Base-by-base conservation (phyloP, 2,329 filamentous ascomycete species). In the Talaromyces islandicus region DNA sequence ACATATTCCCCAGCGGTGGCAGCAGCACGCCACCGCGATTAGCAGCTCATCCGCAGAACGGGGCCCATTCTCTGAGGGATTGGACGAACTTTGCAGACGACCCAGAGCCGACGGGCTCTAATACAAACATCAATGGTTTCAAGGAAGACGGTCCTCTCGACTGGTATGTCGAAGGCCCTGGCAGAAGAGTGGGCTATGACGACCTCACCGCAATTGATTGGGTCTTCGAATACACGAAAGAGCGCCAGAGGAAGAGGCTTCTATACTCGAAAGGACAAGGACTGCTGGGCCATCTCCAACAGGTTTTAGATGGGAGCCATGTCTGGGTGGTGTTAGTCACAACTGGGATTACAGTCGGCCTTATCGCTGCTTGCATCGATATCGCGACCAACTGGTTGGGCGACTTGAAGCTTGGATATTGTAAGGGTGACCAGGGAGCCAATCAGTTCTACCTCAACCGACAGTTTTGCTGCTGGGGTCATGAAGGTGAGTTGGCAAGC, bases 221-320 rank as follows among this genome's bases (percentile, higher is more conserved):
- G 94, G 97, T 97, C 71, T 97, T 96, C 69, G 94, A 99, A 75
- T 96, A 97, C 71, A 94, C 90, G 57, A 97, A 97, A 74, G 94
- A 99, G 77, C 86, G 94, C 21, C 91, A 96, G 73, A 86, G 94
- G 25, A 78, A 95, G 68, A 85, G 91, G n/a, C 84, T 89, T 30
- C 80, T 99, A 21, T 84, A 86, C 59, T 85, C 88, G 0, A 85
- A 83, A 67, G 83, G 86, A 7, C 81, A 84, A 21, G 90, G 92
- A 0, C 66, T 96, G 5, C 62, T 92, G 21, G 91, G 92, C 12
- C 86, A 91, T 67, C 68, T 89, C 58, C 87, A 84, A 63, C 86
- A 89, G 65, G 77, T 95, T 25, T 80, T 91, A 17, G 94, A 99
- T 73, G 87, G 88, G 4, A 92, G 90, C 71, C 92, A 97, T 77